phyloP scores from a whole-genome alignment of 495 filamentous ascomycete species.

The Aspergillus diversus region DNA sequence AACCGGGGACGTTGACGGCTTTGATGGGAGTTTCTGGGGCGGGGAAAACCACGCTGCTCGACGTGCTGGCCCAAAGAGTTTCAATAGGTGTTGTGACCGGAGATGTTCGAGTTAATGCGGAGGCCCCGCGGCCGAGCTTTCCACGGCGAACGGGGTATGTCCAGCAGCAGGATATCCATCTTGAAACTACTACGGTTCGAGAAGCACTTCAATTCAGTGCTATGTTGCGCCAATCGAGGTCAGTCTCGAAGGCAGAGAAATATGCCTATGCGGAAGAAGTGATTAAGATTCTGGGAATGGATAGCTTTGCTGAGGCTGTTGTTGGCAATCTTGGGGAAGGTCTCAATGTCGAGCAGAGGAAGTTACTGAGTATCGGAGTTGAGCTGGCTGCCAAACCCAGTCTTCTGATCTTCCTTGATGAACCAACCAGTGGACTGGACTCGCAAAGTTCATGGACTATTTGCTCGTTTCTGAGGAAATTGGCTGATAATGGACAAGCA shows the following conservation, averaged over 20 bases:
- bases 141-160: constrained; percentile 93
- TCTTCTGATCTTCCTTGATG: constrained; percentile 85
- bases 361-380: constrained; percentile 85
- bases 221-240: constrained; percentile 74
- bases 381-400: constrained; percentile 86
- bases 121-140: constrained; percentile 67
- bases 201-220: constrained; percentile 84
- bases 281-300: constrained; percentile 51
- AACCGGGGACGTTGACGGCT: constrained; percentile 66
- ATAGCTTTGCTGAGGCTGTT: constrained; percentile 45
- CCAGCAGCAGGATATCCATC: constrained; percentile 89
- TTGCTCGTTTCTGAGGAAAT: constrained; percentile 72
- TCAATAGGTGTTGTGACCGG: constrained; percentile 53
- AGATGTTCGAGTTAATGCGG: constrained; percentile 55
- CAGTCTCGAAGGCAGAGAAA: constrained; percentile 44
- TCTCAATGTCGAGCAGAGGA: constrained; percentile 89
- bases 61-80: constrained; percentile 59
- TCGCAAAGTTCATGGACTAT: constrained; percentile 88
- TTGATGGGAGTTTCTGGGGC: constrained; percentile 64
- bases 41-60: constrained; percentile 67
- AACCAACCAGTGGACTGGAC: constrained; percentile 87
- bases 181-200: constrained; percentile 83
- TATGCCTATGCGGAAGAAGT: constrained; percentile 52
- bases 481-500: constrained; percentile 83
- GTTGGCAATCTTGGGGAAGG: constrained; percentile 52